Conservation (phyloP, 2,329 filamentous ascomycete species). For the Escovopsis weberi region DNA sequence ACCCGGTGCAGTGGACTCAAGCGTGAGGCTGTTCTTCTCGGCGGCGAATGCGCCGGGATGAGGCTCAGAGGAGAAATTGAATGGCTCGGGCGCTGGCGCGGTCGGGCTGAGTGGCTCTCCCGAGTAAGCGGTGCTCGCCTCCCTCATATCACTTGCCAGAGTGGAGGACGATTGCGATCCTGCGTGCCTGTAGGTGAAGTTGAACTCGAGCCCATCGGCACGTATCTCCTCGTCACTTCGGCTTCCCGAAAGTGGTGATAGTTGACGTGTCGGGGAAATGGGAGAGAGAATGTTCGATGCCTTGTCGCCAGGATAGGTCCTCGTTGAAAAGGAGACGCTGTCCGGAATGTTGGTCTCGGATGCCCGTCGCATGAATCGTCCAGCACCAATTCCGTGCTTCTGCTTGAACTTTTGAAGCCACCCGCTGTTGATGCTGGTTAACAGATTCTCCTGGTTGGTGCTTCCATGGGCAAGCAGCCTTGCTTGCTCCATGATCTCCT, state of each 20-base stretch:
- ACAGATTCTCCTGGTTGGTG: constrained; percentile 52
- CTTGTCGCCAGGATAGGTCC: constrained; percentile 19
- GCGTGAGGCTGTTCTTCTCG: constrained; percentile 23
- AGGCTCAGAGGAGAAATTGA: constrained; percentile 62
- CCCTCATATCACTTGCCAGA: constrained; percentile 16
- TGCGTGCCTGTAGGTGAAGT: constrained; percentile 19
- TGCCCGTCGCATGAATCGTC: constrained; percentile 38
- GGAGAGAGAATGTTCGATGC: constrained; percentile 50
- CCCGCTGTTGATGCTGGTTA: constrained; percentile 54
- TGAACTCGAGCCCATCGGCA: constrained; percentile 19
- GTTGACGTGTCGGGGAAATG: constrained; percentile 50
- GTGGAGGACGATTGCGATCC: constrained; percentile 22
- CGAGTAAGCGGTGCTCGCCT: constrained; percentile 43
- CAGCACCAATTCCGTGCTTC: constrained; percentile 51
- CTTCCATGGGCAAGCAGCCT: constrained; percentile 62
- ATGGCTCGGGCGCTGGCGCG: constrained; percentile 38
- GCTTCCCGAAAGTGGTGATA: constrained; percentile 54
- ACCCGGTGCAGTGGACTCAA: constrained; percentile 26
- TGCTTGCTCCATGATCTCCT: constrained; percentile 75
- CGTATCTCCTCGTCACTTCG: constrained; percentile 56
- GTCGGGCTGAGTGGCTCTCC: constrained; percentile 59
- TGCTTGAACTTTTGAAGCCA: constrained; percentile 96
- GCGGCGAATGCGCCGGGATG: constrained; percentile 48
- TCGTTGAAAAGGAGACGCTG: constrained; percentile 40
- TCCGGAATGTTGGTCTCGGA: constrained; percentile 61